Percentiles rank a stretch among this genome's conserved stretches.
Conservation (phyloP, 768 basidiomycete species). For the Leccinum variicolor region DNA sequence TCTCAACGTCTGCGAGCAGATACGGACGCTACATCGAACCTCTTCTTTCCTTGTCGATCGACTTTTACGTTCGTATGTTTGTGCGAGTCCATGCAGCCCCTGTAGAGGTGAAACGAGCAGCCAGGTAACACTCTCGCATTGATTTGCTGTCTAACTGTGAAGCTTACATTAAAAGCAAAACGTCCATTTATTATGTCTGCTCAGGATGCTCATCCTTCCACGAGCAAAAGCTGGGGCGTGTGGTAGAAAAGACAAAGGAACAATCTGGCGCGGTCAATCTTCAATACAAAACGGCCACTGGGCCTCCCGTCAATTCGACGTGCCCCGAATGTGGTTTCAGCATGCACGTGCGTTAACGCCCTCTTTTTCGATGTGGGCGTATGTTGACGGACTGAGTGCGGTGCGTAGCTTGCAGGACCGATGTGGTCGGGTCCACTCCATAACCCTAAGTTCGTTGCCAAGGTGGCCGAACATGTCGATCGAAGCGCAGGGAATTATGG, state of each 20-base stretch:
- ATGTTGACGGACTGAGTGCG: not conserved
- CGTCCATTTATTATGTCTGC: conserved; percentile 82
- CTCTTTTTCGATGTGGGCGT: not conserved
- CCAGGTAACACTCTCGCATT: conserved; percentile 52
- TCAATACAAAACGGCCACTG: conserved; percentile 68
- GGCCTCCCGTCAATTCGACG: conserved; percentile 59
- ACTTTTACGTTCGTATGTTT: conserved; percentile 95
- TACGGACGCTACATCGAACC: conserved; percentile 94
- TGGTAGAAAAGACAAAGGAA: conserved; percentile 58
- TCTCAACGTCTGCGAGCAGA: conserved; percentile 84
- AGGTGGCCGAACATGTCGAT: conserved; percentile 72
- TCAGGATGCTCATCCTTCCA: conserved; percentile 77
- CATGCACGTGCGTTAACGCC: conserved; percentile 61
- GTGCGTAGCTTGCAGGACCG: conserved; percentile 77
- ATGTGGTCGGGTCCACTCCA: conserved; percentile 96
- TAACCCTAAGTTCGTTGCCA: conserved; percentile 65
- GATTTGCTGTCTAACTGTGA: not conserved
- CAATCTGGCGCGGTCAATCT: conserved; percentile 55
- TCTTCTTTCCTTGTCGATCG: conserved; percentile 86
- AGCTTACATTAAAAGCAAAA: conserved; percentile 55
- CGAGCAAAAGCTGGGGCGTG: conserved; percentile 80
- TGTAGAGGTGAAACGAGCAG: conserved; percentile 77
- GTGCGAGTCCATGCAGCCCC: conserved; percentile 73
- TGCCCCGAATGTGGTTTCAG: conserved; percentile 82
- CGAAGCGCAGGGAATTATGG: conserved; percentile 62